Percentiles rank a stretch among this genome's conserved stretches.
Evolutionary conservation across 768 basidiomycete genomes (phyloP).

Genomic region (Leccinum obscurum): DNA sequence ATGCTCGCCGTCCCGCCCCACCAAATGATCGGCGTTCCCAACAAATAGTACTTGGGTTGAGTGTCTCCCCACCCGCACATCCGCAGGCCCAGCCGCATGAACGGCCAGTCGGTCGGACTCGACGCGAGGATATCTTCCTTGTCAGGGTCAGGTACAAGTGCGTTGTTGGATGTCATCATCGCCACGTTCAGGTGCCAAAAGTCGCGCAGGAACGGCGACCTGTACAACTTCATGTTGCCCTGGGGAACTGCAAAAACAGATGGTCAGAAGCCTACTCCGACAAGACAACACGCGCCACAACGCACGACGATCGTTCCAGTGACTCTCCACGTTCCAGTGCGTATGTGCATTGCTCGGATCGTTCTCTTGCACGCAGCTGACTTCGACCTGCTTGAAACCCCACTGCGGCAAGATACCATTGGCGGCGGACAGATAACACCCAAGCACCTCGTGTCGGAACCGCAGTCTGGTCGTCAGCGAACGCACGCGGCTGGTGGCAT

Average conservation of each 20-base stretch:
- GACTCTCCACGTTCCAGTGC: constrained; percentile 98
- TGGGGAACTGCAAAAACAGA: constrained; percentile 59
- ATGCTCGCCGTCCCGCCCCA: constrained; percentile 79
- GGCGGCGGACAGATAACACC: constrained; percentile 88
- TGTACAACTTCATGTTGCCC: constrained; percentile 81
- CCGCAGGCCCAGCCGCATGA: constrained; percentile 82
- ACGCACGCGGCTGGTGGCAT: constrained; percentile 69
- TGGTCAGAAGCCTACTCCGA: constrained; percentile 1
- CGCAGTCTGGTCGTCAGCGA: constrained; percentile 89
- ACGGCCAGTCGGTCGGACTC: constrained; percentile 91
- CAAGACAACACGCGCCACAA: constrained; percentile 18
- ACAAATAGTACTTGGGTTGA: constrained; percentile 89
- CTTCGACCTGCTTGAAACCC: constrained; percentile 99
- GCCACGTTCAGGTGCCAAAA: constrained; percentile 99
- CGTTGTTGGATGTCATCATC: constrained; percentile 99
- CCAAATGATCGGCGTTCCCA: constrained; percentile 92
- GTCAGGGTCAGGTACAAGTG: constrained; percentile 94
- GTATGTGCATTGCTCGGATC: constrained; percentile 79
- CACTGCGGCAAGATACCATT: constrained; percentile 92
- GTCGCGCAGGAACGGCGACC: constrained; percentile 91
- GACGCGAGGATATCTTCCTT: constrained; percentile 98
- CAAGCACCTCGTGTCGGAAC: constrained; percentile 72
- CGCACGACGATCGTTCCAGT: constrained; percentile 94
- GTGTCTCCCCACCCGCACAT: constrained; percentile 97
- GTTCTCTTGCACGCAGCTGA: constrained; percentile 89